These are phyloP conservation scores for Leonotis leonurus DNA, from an alignment of 257 asterid species.

Conservation along the genomic window DNA sequence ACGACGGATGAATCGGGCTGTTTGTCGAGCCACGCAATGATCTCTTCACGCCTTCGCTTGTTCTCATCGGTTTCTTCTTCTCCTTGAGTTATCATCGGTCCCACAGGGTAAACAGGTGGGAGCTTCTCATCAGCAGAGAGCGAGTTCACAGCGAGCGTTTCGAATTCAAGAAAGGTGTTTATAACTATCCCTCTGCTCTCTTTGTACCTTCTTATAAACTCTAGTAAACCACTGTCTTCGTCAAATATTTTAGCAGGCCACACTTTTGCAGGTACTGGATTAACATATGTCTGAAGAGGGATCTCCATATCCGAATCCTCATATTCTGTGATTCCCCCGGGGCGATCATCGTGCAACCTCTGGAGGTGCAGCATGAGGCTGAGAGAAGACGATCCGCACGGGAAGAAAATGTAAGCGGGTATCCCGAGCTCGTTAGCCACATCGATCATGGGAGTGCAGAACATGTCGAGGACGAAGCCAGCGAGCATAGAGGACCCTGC, in stretches of 20 bases:
- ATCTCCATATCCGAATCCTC: neutral
- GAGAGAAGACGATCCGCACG: slow-evolving; percentile 12
- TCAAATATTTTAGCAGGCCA: slow-evolving; percentile 16
- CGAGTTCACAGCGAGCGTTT: slow-evolving; percentile 10
- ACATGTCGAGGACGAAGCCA: slow-evolving; percentile 26
- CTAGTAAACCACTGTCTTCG: neutral
- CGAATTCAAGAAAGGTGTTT: slow-evolving; percentile 31
- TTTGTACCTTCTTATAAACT: neutral
- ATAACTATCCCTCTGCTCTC: slow-evolving; percentile 28
- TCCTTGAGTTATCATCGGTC: slow-evolving; percentile 21
- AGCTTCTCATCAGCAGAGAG: slow-evolving; percentile 1
- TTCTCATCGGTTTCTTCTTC: neutral
- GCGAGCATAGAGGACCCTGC: neutral
- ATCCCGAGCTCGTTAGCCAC: slow-evolving; percentile 21
- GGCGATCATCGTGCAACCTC: slow-evolving; percentile 17
- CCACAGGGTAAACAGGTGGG: slow-evolving; percentile 30
- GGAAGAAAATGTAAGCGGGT: slow-evolving; percentile 19
- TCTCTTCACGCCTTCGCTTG: neutral
- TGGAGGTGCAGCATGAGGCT: slow-evolving; percentile 26
- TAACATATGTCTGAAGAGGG: neutral
- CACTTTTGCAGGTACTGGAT: slow-evolving; percentile 23
- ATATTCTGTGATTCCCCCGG: slow-evolving; percentile 1
- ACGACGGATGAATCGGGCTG: slow-evolving; percentile 29
- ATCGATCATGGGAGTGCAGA: slow-evolving; percentile 5
- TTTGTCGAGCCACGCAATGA: slow-evolving; percentile 25